Base-by-base conservation (phyloP, 331 rosid species). In the Quercus phellos region DNA sequence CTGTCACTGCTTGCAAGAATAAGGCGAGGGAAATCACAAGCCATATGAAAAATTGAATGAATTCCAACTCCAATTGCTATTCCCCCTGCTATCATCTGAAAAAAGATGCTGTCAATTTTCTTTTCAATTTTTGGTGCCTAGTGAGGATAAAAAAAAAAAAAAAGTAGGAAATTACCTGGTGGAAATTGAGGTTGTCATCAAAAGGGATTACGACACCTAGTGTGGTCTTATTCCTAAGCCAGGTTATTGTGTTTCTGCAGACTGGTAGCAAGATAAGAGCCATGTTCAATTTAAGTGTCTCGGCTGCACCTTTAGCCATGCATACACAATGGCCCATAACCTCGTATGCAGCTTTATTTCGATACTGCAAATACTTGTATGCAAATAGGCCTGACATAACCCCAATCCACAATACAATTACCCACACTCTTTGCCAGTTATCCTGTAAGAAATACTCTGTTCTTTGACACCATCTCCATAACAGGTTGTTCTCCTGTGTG, bases 301-400 rank as follows among this genome's bases (percentile, higher is more conserved):
- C 97, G 14, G 94, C 97, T 73, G 91, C 92, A 77, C 97, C 97
- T 81, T 92, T 92, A 66, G 97, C 97, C 86, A 89, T 84, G 89
- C 94, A 88, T 26, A 90, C 90, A 85, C 97, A 92, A 74, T 92
- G 82, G 16, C 96, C 96, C 97, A 92, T 89, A 21, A 89, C 95
- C 56, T 86, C 56, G 74, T 87, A 92, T 34, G 68, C 90, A 27
- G 82, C 79, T 72, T 19, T 85, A 46, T 79, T 74, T 70, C 83
- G 63, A 68, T 92, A 92, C 60, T 92, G 79, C 63, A 87, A 79
- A 11, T 34, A 92, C 54, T 92, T 92, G 51, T 85, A 89, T 51
- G 80, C 79, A 85, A 92, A 92, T 59, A 92, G 84, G 6, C 88
- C 89, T 0, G 55, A 59, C 89, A 85, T 87, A 72, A 89, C 86